These are phyloP conservation scores for Heliamphora pulchella DNA, from an alignment of 179 eudicot species.

Conservation along the genomic window DNA sequence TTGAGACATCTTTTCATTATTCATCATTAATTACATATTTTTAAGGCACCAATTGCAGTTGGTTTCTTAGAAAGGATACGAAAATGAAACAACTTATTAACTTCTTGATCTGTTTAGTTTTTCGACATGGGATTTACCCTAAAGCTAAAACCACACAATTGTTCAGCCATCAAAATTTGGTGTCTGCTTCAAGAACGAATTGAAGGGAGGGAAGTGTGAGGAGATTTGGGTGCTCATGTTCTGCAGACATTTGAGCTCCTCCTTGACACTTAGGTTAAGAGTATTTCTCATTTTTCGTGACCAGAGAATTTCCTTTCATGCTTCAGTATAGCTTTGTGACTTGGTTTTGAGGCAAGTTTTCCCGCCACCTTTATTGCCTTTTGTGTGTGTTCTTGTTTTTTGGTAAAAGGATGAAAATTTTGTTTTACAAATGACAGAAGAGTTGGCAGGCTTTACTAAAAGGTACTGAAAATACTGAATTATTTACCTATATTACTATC, in stretches of 20 bases:
- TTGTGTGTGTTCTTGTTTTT: neutral
- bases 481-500: neutral
- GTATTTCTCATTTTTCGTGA: neutral
- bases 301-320: neutral
- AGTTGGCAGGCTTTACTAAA: neutral
- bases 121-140: neutral
- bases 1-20: no score
- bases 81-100: neutral
- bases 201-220: no score
- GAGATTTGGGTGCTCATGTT: no score
- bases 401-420: neutral
- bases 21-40: neutral
- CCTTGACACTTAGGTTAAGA: neutral
- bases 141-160: slow-evolving; percentile 3
- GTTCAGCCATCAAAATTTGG: neutral
- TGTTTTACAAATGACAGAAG: neutral
- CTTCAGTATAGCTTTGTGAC: neutral
- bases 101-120: neutral
- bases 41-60: neutral
- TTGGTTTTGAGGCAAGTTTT: neutral
- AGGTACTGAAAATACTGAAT: neutral
- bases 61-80: neutral
- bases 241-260: neutral
- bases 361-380: neutral
- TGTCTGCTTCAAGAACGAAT: neutral